Evolutionary conservation across 208 protist genomes (phyloP).

Genomic region (Borovskyia barvae): DNA sequence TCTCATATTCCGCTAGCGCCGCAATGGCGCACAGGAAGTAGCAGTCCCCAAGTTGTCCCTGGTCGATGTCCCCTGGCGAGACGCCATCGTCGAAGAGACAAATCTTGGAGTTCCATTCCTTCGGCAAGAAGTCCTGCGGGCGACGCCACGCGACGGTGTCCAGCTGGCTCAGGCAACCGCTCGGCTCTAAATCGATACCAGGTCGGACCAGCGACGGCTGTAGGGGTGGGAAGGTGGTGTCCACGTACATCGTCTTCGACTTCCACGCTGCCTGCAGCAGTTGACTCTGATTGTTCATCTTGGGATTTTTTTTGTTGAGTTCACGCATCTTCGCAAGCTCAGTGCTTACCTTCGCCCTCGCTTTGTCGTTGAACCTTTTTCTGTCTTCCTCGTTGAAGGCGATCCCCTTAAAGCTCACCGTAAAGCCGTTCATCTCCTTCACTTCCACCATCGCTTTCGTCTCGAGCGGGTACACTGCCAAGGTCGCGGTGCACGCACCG

Average conservation of each 20-base stretch:
- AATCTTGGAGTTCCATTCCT: constrained; percentile 37
- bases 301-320: constrained; percentile 14
- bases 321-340: constrained; percentile 25
- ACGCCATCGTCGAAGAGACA: constrained; percentile 35
- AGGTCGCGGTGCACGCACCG: constrained; percentile 28
- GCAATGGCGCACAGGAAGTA: constrained; percentile 62
- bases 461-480: constrained; percentile 36
- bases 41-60: constrained; percentile 68
- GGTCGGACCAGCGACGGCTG: constrained; percentile 42
- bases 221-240: constrained; percentile 51
- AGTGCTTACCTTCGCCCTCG: constrained; percentile 7
- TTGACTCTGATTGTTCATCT: constrained; percentile 30
- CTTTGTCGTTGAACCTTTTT: constrained; percentile 7
- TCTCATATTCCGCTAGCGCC: constrained; percentile 38
- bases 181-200: constrained; percentile 31
- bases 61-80: constrained; percentile 61
- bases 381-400: constrained; percentile 29
- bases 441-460: constrained; percentile 41
- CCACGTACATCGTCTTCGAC: constrained; percentile 37
- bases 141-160: constrained; percentile 43
- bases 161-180: constrained; percentile 23
- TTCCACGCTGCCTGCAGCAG: constrained; percentile 36
- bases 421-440: constrained; percentile 35
- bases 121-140: constrained; percentile 51
- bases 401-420: constrained; percentile 22